A percentile compares a stretch with the other conserved stretches of the same genome.
These are phyloP conservation scores for Cadophora luteo-olivacea DNA, from an alignment of 2,329 filamentous ascomycete species.

Conservation along the genomic window DNA sequence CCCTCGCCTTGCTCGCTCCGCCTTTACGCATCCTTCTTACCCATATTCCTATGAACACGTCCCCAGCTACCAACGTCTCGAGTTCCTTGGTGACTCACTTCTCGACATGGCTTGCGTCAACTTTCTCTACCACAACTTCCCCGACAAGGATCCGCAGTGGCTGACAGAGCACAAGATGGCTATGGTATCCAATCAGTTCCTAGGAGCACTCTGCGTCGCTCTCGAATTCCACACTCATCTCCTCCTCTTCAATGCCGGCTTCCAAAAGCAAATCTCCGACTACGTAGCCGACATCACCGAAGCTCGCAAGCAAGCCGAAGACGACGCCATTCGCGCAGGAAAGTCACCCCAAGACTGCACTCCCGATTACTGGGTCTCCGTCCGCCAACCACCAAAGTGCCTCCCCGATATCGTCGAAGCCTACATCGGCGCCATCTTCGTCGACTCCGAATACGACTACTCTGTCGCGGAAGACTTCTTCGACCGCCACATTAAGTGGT, in stretches of 20 bases:
- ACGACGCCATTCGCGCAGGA: constrained; percentile 45
- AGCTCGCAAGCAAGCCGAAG: constrained; percentile 51
- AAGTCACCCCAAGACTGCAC: constrained; percentile 50
- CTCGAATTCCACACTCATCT: constrained; percentile 81
- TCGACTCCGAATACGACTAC: constrained; percentile 86
- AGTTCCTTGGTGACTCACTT: constrained; percentile 89
- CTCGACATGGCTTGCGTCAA: constrained; percentile 87
- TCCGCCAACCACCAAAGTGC: constrained; percentile 70
- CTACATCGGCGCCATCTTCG: constrained; percentile 87
- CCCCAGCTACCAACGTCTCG: constrained; percentile 87
- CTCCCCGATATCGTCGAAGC: constrained; percentile 90
- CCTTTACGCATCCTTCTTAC: constrained; percentile 88
- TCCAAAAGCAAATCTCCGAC: constrained; percentile 55
- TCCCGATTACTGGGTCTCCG: constrained; percentile 73
- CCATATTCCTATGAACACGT: constrained; percentile 77
- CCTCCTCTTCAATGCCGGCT: constrained; percentile 55
- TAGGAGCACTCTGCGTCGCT: constrained; percentile 80
- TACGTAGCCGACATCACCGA: constrained; percentile 66
- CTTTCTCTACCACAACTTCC: constrained; percentile 78
- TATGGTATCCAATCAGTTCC: constrained; percentile 97
- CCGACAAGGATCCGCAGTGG: constrained; percentile 89
- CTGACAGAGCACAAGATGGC: constrained; percentile 98
- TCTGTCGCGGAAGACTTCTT: constrained; percentile 79
- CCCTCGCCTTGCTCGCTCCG: constrained; percentile 79
- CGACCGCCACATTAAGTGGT: constrained; percentile 72